phyloP scores from a whole-genome alignment of 805 yeast species.

The Ogataea paraovalis region DNA sequence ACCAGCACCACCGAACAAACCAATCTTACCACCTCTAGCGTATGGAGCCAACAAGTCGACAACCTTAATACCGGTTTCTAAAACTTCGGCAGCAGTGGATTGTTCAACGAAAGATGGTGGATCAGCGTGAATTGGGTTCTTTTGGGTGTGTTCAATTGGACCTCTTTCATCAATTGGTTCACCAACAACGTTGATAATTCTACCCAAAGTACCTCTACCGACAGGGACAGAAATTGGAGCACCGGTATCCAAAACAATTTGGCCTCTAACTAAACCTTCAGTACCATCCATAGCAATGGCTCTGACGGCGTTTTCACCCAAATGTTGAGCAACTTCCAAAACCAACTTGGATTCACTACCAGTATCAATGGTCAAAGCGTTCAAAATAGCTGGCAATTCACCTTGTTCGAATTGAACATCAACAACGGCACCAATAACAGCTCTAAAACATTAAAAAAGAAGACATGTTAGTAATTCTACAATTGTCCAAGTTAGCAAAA shows the following conservation, averaged over 20 bases:
- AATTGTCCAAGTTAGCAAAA: too few relatives aligned
- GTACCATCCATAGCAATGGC: conserved; percentile 99
- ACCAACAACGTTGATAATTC: conserved; percentile 97
- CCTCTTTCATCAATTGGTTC: conserved; percentile 99
- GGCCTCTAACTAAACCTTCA: conserved; percentile 99
- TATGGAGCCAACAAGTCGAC: conserved; percentile 98
- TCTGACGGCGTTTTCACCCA: conserved; percentile 99
- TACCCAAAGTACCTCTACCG: conserved; percentile 98
- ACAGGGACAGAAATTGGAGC: conserved; percentile 98
- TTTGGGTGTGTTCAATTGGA: conserved; percentile 87
- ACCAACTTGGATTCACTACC: conserved; percentile 64
- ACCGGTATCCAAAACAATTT: conserved; percentile 88
- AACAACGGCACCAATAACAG: conserved; percentile 99
- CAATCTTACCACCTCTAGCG: conserved; percentile 99
- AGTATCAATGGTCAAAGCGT: conserved; percentile 86
- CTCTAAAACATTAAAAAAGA: conserved; percentile 42
- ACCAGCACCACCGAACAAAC: conserved; percentile 99
- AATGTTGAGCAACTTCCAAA: conserved; percentile 98
- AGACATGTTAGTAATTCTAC: conserved; percentile 24
- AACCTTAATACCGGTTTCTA: conserved; percentile 99
- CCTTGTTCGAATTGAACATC: conserved; percentile 98
- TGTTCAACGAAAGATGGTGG: conserved; percentile 96
- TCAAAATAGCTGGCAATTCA: conserved; percentile 93
- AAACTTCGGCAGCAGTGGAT: conserved; percentile 95
- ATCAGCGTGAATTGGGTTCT: conserved; percentile 98